Conservation (phyloP, 2,329 filamentous ascomycete species). For the Thelonectria blattea region DNA sequence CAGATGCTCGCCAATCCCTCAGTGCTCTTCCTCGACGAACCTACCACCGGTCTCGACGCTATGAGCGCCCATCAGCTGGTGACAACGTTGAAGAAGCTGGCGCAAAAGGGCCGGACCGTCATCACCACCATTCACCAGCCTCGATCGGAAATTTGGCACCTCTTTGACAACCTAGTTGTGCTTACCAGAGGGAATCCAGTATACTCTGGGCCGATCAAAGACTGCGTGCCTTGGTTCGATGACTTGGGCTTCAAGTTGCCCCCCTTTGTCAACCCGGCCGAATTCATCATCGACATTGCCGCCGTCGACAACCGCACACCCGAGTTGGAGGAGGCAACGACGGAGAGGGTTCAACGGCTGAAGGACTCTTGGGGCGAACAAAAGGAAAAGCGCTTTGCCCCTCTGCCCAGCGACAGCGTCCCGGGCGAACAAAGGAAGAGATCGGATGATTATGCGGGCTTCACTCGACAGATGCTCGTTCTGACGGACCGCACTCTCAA, state of each 20-base stretch:
- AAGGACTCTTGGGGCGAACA: slow-evolving; percentile 64
- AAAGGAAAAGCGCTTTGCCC: slow-evolving; percentile 38
- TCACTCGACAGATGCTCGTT: slow-evolving; percentile 68
- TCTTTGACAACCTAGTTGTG: slow-evolving; percentile 76
- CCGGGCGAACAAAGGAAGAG: slow-evolving; percentile 26
- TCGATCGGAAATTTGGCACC: slow-evolving; percentile 78
- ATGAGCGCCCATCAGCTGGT: slow-evolving; percentile 78
- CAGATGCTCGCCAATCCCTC: slow-evolving; percentile 81
- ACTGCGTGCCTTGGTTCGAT: slow-evolving; percentile 70
- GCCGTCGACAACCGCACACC: slow-evolving; percentile 75
- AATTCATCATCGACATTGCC: slow-evolving; percentile 76
- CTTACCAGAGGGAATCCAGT: slow-evolving; percentile 71
- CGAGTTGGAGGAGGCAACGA: slow-evolving; percentile 67
- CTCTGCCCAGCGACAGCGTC: slow-evolving; percentile 21
- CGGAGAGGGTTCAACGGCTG: slow-evolving; percentile 64
- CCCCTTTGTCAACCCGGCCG: slow-evolving; percentile 77
- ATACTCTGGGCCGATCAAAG: slow-evolving; percentile 66
- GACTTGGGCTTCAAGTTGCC: slow-evolving; percentile 66
- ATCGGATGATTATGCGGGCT: slow-evolving; percentile 56
- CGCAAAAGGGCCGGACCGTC: slow-evolving; percentile 71
- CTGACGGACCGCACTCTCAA: slow-evolving; percentile 73
- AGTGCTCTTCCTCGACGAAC: slow-evolving; percentile 79
- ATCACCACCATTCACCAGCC: slow-evolving; percentile 80
- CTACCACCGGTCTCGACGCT: slow-evolving; percentile 78
- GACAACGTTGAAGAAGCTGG: slow-evolving; percentile 70